These are phyloP conservation scores for Agrocybe praecox DNA, from an alignment of 768 basidiomycete species.

Conservation along the genomic window DNA sequence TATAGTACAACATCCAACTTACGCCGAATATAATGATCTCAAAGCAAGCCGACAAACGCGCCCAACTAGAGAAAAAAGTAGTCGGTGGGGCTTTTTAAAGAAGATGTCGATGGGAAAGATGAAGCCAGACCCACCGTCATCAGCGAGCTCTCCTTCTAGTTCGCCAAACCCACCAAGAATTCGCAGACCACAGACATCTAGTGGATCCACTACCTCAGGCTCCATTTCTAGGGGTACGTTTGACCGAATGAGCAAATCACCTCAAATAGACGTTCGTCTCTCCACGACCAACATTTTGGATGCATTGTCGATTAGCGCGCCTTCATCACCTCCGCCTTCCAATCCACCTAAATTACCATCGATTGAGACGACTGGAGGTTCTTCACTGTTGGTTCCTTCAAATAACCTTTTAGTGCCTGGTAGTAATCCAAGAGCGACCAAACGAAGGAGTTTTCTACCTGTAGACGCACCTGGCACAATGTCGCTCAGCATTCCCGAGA, in stretches of 20 bases:
- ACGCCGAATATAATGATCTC: not conserved
- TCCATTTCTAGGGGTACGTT: constrained; percentile 18
- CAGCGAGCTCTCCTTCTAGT: constrained; percentile 36
- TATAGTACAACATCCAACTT: not conserved
- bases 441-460: constrained; percentile 88
- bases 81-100: constrained; percentile 94
- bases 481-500: constrained; percentile 58
- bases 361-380: not conserved
- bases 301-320: constrained; percentile 37
- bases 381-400: constrained; percentile 8
- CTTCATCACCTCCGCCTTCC: constrained; percentile 28
- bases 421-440: constrained; percentile 49
- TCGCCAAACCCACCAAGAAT: constrained; percentile 30
- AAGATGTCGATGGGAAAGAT: constrained; percentile 99
- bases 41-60: constrained; percentile 13
- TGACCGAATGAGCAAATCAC: constrained; percentile 44
- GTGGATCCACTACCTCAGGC: constrained; percentile 24
- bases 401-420: constrained; percentile 28
- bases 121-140: constrained; percentile 57
- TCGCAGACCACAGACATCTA: constrained; percentile 32
- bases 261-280: constrained; percentile 71
- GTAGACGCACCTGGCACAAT: constrained; percentile 65
- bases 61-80: constrained; percentile 56
- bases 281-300: constrained; percentile 71
- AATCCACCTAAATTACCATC: constrained; percentile 9